Evolutionary conservation across 2,329 filamentous ascomycete genomes (phyloP).

Genomic region (Penicillium sp.): DNA sequence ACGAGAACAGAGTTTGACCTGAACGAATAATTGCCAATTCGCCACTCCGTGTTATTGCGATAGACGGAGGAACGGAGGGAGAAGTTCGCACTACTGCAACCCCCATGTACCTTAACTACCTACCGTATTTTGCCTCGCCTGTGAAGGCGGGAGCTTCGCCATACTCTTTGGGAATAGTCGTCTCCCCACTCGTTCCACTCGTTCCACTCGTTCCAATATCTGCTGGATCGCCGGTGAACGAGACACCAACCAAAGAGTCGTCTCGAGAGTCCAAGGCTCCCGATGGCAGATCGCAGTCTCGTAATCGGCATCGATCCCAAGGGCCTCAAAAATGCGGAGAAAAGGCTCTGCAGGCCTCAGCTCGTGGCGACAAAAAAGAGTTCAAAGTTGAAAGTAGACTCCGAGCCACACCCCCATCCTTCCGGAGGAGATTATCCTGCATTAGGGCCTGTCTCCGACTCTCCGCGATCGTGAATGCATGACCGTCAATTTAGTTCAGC

Average conservation of each 20-base stretch:
- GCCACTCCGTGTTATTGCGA: background rate
- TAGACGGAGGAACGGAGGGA: background rate
- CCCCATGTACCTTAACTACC: background rate
- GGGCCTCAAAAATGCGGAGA: slow-evolving; percentile 25
- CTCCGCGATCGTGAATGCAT: background rate
- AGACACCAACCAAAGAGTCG: background rate
- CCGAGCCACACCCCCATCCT: background rate
- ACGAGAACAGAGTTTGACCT: slow-evolving; percentile 9
- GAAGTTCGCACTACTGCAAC: background rate
- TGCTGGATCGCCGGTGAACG: background rate
- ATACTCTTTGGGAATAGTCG: slow-evolving; percentile 5
- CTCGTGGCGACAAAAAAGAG: slow-evolving; percentile 1
- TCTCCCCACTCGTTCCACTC: slow-evolving; percentile 18
- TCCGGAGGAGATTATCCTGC: background rate
- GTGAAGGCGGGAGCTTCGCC: slow-evolving; percentile 15
- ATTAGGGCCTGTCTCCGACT: slow-evolving; percentile 5
- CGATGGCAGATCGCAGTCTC: slow-evolving; percentile 10
- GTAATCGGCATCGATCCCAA: background rate
- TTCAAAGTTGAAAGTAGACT: background rate
- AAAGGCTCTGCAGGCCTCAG: background rate
- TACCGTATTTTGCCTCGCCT: background rate
- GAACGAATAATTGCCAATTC: background rate
- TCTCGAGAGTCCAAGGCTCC: background rate
- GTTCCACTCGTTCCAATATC: slow-evolving; percentile 2
- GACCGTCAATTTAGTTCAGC: background rate